Percentiles rank a stretch among this genome's conserved stretches.
phyloP scores from a whole-genome alignment of 2,329 filamentous ascomycete species.

The Nemania sp. region DNA sequence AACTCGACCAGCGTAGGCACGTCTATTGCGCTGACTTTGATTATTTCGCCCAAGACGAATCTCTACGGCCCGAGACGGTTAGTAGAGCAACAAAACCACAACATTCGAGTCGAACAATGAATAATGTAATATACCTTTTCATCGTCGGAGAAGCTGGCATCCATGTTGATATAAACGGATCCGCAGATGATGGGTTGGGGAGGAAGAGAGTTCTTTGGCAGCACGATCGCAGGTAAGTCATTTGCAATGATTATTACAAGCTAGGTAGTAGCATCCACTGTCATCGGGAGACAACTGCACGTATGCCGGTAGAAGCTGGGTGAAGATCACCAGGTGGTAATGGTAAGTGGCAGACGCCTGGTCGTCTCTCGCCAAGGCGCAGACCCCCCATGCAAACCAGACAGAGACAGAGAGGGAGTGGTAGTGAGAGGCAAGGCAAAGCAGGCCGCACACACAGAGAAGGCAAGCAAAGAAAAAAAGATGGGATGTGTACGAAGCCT shows the following conservation, averaged over 20 bases:
- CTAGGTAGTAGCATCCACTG: slow-evolving; percentile 29
- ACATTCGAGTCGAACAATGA: slow-evolving; percentile 19
- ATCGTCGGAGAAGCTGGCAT: slow-evolving; percentile 52
- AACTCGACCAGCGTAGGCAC: slow-evolving; percentile 52
- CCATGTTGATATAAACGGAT: slow-evolving; percentile 44
- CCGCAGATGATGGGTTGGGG: slow-evolving; percentile 33
- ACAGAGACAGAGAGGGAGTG: slow-evolving; percentile 3
- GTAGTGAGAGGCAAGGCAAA: slow-evolving; percentile 19
- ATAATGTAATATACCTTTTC: slow-evolving; percentile 59
- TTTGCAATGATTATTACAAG: slow-evolving; percentile 35
- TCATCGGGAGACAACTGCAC: slow-evolving; percentile 29
- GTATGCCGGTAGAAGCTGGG: slow-evolving; percentile 31
- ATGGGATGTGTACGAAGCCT: slow-evolving; percentile 13
- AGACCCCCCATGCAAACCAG: slow-evolving; percentile 23
- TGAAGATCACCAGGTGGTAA: slow-evolving; percentile 26
- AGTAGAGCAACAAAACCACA: slow-evolving; percentile 27
- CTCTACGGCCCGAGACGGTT: slow-evolving; percentile 47
- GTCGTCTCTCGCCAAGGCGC: slow-evolving; percentile 28
- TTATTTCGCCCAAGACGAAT: slow-evolving; percentile 61
- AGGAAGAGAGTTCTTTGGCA: slow-evolving; percentile 37
- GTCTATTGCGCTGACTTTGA: slow-evolving; percentile 59
- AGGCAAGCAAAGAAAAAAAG: slow-evolving; percentile 21
- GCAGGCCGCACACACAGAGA: slow-evolving; percentile 27
- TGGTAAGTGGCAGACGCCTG: slow-evolving; percentile 17
- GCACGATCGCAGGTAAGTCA: slow-evolving; percentile 40